These are phyloP conservation scores for Nitzschia putrida DNA, from an alignment of 108 stramenopile species.

Conservation along the genomic window DNA sequence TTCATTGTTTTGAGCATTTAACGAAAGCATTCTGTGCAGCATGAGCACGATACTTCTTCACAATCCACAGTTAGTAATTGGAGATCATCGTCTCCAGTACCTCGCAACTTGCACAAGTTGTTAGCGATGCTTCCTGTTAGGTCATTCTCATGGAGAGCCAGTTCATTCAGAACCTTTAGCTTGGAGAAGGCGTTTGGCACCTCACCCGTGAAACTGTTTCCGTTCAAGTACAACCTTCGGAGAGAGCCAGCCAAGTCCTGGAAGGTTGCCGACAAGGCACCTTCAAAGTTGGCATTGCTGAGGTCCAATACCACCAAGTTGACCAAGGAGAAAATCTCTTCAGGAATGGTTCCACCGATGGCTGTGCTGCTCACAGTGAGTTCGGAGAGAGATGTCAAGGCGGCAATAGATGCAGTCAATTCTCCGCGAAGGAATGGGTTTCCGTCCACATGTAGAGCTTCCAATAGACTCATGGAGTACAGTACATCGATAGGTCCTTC, in stretches of 20 bases:
- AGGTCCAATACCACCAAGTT: constrained; percentile 47
- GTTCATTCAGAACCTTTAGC: constrained; percentile 10
- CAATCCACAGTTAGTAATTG: constrained; percentile 33
- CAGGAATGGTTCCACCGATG: constrained; percentile 42
- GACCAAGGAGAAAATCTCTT: constrained; percentile 28
- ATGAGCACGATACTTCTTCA: constrained; percentile 31
- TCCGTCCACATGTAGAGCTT: constrained; percentile 39
- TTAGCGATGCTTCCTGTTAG: constrained; percentile 30
- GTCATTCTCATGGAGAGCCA: constrained; percentile 29
- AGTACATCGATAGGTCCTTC: constrained; percentile 35
- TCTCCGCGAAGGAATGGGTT: constrained; percentile 45
- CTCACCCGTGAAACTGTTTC: constrained; percentile 24
- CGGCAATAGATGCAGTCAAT: constrained; percentile 43
- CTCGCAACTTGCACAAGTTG: constrained; percentile 25
- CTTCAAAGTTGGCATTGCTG: constrained; percentile 40
- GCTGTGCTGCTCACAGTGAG: constrained; percentile 30
- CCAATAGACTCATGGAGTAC: constrained; percentile 30
- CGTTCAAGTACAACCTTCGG: constrained; percentile 13
- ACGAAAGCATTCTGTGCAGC: constrained; percentile 37
- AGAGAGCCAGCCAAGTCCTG: constrained; percentile 4
- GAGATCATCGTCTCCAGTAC: constrained; percentile 15
- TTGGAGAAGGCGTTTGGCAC: constrained; percentile 24
- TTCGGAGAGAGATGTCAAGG: constrained; percentile 27
- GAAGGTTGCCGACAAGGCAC: constrained; percentile 22
- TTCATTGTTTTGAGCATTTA: neutral